Percentiles rank a stretch among this genome's conserved stretches.
phyloP scores from a whole-genome alignment of 2,329 filamentous ascomycete species.

The Stachybotrys chartarum region DNA sequence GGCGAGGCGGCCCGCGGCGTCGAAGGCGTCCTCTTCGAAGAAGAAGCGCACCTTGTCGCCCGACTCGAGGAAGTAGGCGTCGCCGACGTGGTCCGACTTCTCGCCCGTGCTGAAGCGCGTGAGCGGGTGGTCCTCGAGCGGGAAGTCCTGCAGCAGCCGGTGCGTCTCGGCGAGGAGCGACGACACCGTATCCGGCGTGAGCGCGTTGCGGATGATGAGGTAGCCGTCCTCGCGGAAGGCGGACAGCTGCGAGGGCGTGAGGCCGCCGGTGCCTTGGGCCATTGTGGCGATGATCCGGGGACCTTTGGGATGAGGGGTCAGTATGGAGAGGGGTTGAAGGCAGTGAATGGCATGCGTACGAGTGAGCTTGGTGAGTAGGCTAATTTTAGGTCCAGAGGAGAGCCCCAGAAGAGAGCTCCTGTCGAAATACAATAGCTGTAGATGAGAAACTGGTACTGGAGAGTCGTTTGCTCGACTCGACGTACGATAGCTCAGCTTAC shows the following conservation, averaged over 20 bases:
- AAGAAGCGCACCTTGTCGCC: slow-evolving; percentile 95
- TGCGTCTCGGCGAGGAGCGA: slow-evolving; percentile 69
- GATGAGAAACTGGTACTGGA: background rate
- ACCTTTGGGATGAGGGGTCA: slow-evolving; percentile 7
- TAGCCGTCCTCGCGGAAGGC: slow-evolving; percentile 81
- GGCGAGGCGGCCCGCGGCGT: slow-evolving; percentile 52
- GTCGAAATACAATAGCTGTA: too few species aligned
- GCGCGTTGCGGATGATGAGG: slow-evolving; percentile 74
- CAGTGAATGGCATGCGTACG: background rate
- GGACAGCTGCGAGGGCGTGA: slow-evolving; percentile 63
- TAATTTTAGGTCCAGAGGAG: too few species aligned
- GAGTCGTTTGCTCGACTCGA: background rate
- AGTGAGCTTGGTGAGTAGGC: background rate
- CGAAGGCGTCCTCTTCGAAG: slow-evolving; percentile 92
- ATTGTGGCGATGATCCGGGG: slow-evolving; percentile 5
- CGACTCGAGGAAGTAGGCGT: slow-evolving; percentile 86
- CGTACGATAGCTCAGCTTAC: background rate
- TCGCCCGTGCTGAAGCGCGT: slow-evolving; percentile 87
- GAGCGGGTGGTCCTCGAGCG: slow-evolving; percentile 79
- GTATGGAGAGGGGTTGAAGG: background rate
- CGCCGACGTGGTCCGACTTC: slow-evolving; percentile 72
- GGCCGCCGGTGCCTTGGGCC: slow-evolving; percentile 34
- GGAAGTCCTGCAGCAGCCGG: slow-evolving; percentile 65
- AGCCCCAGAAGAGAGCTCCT: too few species aligned
- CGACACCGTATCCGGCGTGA: slow-evolving; percentile 57